Percentiles rank a stretch among this genome's conserved stretches.
These are phyloP conservation scores for Ploettnerulaceae sp. DNA, from an alignment of 2,329 filamentous ascomycete species.

Conservation along the genomic window DNA sequence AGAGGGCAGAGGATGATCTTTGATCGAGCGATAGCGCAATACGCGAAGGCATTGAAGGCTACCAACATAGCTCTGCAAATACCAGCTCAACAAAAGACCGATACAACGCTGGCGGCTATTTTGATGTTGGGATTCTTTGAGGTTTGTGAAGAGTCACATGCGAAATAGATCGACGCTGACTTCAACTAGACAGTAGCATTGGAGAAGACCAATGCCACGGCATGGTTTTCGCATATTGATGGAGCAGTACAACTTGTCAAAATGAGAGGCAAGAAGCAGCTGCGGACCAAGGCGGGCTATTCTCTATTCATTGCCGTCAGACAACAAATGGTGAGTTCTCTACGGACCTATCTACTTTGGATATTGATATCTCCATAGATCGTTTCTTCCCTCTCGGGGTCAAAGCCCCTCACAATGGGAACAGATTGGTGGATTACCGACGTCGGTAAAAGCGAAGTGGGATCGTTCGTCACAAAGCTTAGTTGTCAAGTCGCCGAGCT, in stretches of 20 bases:
- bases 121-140: slow-evolving; percentile 58
- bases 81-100: slow-evolving; percentile 45
- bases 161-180: slow-evolving; percentile 7
- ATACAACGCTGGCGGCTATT: slow-evolving; percentile 55
- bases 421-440: slow-evolving; percentile 56
- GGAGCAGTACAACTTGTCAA: slow-evolving; percentile 59
- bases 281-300: slow-evolving; percentile 48
- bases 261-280: slow-evolving; percentile 50
- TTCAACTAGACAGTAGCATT: slow-evolving; percentile 43
- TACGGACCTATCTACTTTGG: slow-evolving; percentile 39
- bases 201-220: slow-evolving; percentile 48
- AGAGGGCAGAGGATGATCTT: slow-evolving; percentile 30
- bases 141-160: slow-evolving; percentile 30
- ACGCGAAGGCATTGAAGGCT: slow-evolving; percentile 49
- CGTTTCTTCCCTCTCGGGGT: slow-evolving; percentile 51
- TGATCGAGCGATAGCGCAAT: slow-evolving; percentile 45
- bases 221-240: slow-evolving; percentile 61
- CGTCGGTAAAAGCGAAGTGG: slow-evolving; percentile 45
- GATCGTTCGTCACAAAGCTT: slow-evolving; percentile 41
- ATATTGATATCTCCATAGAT: slow-evolving; percentile 47
- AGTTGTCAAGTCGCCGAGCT: slow-evolving; percentile 51
- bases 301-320: slow-evolving; percentile 55
- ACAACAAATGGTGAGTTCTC: slow-evolving; percentile 50
- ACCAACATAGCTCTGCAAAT: slow-evolving; percentile 51
- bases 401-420: slow-evolving; percentile 48